Base-by-base conservation (phyloP, 805 yeast species). In the Wickerhamomyces ciferrii region DNA sequence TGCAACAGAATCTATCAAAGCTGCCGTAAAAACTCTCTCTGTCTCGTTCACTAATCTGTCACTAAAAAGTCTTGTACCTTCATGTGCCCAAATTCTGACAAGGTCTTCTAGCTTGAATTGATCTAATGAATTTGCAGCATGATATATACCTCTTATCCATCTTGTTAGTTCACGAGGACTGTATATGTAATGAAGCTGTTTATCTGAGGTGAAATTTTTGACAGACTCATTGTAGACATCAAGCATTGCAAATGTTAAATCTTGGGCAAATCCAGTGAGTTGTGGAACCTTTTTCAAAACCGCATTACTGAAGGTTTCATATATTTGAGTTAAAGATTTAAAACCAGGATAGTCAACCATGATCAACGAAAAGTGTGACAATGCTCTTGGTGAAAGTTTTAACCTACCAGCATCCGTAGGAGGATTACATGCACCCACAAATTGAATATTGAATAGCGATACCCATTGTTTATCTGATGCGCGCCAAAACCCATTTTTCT, bases 391-490 rank as follows among this genome's bases (percentile, higher is more conserved):
- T 1, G 81, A 68, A 20, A 92, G 58, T 3, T 59, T 60, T 11
- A 74, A 68, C 49, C 98, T 72, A 0, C 97, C 96, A 3, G 81
- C 78, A 62, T 87, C 95, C 0, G 82, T 72, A 0, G 96, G 83
- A 1, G 97, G 94, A 58, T 92, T 92, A 62, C 98, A 92, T 0
- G 98, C 97, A 9, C 95, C 97, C n/a, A 90, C 94, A 66, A 92
- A 74, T 57, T 86, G 95, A 24, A 92, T 71, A 41, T 81, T 74
- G 17, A 72, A 68, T 9, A 89, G 49, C 0, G 68, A 52, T 1
- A 91, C 79, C 96, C 97, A 92, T 23, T 72, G 71, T 41, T 72
- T 70, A 25, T 78, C 79, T 11, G 64, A 56, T 0, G 73, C 63
- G 43, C 79, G 72, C 94, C 96, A 89, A 59, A 89, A 92, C 0